Conservation (phyloP, 208 protist genomes). For the Crithidia fasciculata region DNA sequence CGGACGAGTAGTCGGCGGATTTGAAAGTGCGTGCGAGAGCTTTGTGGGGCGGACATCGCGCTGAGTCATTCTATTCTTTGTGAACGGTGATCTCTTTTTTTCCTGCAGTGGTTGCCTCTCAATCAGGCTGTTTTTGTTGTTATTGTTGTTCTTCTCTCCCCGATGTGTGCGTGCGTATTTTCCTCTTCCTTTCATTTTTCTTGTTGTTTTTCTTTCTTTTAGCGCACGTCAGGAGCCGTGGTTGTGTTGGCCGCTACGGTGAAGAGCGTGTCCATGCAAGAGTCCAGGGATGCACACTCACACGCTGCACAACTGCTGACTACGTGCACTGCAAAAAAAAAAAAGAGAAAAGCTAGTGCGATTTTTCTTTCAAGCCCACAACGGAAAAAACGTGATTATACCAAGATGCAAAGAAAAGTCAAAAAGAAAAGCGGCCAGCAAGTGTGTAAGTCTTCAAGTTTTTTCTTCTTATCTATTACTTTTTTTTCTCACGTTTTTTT, state of each 20-base stretch:
- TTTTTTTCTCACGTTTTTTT: slow-evolving; percentile 5
- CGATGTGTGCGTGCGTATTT: background rate
- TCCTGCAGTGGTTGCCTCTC: too few relatives aligned
- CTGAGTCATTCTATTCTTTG: background rate
- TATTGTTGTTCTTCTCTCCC: background rate
- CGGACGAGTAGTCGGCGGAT: too few relatives aligned
- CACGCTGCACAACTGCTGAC: background rate
- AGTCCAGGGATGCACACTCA: background rate
- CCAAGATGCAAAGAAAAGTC: background rate
- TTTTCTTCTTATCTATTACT: slow-evolving; percentile 1
- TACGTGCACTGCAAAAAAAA: background rate
- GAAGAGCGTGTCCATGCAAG: background rate
- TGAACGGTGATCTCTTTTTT: background rate
- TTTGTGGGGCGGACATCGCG: too few relatives aligned
- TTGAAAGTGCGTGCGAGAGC: too few relatives aligned
- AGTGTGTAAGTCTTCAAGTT: too few relatives aligned
- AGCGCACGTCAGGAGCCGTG: background rate
- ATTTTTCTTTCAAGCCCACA: too few relatives aligned
- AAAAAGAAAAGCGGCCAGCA: too few relatives aligned
- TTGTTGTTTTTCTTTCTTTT: slow-evolving; percentile 19
- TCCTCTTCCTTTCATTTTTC: background rate
- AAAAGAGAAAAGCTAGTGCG: background rate
- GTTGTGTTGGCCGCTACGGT: background rate
- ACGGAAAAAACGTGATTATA: slow-evolving; percentile 1
- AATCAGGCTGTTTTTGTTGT: too few relatives aligned